Evolutionary conservation across 345 rosid genomes (phyloP).

Genomic region (Eucalyptus polyanthemos): DNA sequence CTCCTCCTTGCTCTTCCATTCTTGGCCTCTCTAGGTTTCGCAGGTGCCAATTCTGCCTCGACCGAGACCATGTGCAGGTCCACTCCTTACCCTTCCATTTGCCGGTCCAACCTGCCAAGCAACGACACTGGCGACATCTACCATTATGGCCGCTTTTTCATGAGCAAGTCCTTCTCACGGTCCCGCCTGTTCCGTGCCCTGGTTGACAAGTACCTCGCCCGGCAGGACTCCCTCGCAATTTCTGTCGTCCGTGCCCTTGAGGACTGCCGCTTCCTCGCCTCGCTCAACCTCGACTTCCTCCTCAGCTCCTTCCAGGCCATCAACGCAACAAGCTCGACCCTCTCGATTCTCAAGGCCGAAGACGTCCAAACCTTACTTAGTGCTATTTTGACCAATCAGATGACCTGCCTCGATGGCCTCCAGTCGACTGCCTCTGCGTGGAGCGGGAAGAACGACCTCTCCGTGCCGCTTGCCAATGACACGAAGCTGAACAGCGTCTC

Average conservation of each 20-base stretch:
- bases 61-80: constrained; percentile 24
- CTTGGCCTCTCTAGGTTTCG: constrained; percentile 6
- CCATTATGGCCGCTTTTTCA: constrained; percentile 37
- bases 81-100: constrained; percentile 56
- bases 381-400: constrained; percentile 68
- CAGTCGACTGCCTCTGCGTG: constrained; percentile 32
- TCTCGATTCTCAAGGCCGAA: constrained; percentile 36
- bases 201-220: constrained; percentile 40
- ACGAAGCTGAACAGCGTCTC: constrained; percentile 70
- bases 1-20: constrained; percentile 12
- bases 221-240: constrained; percentile 17
- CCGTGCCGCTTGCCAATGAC: constrained; percentile 44
- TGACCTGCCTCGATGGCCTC: constrained; percentile 67
- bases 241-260: constrained; percentile 52
- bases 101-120: constrained; percentile 45
- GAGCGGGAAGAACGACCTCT: constrained; percentile 38
- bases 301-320: constrained; percentile 27
- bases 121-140: constrained; percentile 27
- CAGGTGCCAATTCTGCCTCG: background rate
- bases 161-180: constrained; percentile 48
- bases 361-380: constrained; percentile 63
- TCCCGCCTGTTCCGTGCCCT: constrained; percentile 40
- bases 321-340: constrained; percentile 12
- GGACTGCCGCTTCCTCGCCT: constrained; percentile 55
- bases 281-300: constrained; percentile 47